These are phyloP conservation scores for Amylostereum areolatum DNA, from an alignment of 1,284 basidiomycete genomes.

Conservation along the genomic window DNA sequence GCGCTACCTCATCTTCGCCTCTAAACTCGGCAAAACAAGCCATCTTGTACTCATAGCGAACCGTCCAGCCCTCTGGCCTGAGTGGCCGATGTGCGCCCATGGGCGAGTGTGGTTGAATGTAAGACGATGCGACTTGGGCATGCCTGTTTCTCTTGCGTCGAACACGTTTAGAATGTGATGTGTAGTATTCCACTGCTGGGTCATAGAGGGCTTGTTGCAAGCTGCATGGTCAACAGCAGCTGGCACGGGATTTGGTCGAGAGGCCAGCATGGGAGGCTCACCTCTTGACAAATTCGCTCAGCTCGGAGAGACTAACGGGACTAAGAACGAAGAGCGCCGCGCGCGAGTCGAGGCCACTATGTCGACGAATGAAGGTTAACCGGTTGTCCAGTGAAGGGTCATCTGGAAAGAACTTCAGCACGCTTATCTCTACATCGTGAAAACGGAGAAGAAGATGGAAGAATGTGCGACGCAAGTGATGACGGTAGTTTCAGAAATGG, in stretches of 20 bases:
- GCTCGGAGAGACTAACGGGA: constrained; percentile 77
- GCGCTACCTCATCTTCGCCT: constrained; percentile 83
- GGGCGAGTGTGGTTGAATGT: constrained; percentile 39
- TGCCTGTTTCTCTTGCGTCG: constrained; percentile 82
- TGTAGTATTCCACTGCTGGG: constrained; percentile 88
- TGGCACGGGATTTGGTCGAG: too few species aligned
- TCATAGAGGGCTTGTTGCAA: constrained; percentile 87
- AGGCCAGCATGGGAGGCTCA: constrained; percentile 28
- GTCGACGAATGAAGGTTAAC: constrained; percentile 79
- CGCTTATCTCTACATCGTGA: too few species aligned
- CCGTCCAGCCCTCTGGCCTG: constrained; percentile 86
- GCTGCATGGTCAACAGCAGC: too few species aligned
- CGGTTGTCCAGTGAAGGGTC: constrained; percentile 79
- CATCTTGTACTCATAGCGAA: constrained; percentile 97
- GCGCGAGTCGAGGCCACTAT: constrained; percentile 84
- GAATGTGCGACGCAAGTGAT: too few species aligned
- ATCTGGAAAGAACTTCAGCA: constrained; percentile 46
- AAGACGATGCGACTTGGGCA: constrained; percentile 44
- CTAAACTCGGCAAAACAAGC: constrained; percentile 93
- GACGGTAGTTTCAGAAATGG: too few species aligned
- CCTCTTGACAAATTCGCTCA: constrained; percentile 83
- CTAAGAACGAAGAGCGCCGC: constrained; percentile 93
- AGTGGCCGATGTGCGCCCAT: constrained; percentile 51
- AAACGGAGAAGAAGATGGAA: too few species aligned
- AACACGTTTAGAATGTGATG: constrained; percentile 86